Conservation (phyloP, 2,329 filamentous ascomycete genomes). For the Fusarium fujikuroi region DNA sequence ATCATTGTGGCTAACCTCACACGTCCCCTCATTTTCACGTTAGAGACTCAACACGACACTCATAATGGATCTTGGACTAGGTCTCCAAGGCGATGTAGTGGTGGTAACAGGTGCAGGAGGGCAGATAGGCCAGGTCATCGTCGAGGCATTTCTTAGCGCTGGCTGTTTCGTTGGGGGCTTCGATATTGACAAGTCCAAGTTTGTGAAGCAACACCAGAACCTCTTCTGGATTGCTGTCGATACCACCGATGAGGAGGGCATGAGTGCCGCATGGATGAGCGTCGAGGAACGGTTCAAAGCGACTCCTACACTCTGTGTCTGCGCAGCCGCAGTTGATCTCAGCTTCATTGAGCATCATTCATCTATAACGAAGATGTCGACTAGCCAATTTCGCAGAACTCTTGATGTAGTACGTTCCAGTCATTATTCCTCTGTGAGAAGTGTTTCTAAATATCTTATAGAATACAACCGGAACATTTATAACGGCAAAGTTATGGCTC, state of each 20-base stretch:
- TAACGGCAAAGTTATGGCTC: neutral
- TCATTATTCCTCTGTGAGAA: too few species aligned
- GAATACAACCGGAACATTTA: neutral
- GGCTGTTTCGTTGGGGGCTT: neutral
- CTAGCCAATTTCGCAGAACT: neutral
- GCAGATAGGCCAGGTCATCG: neutral
- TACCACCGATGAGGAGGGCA: neutral
- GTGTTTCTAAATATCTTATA: neutral
- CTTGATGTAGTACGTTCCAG: neutral
- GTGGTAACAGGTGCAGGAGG: neutral
- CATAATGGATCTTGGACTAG: neutral
- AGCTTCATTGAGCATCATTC: neutral
- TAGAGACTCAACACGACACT: fast-evolving
- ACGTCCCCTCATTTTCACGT: fast-evolving
- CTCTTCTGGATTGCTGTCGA: neutral
- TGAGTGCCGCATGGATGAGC: fast-evolving
- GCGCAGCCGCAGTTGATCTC: neutral
- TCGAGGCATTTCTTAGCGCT: neutral
- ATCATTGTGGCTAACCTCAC: fast-evolving
- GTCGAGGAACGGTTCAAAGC: neutral
- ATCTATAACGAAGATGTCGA: neutral
- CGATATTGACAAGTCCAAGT: neutral
- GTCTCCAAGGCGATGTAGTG: neutral
- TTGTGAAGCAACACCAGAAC: fast-evolving
- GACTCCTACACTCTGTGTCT: fast-evolving